Base-by-base conservation (phyloP, 2,329 filamentous ascomycete species). In the Colletotrichum truncatum region DNA sequence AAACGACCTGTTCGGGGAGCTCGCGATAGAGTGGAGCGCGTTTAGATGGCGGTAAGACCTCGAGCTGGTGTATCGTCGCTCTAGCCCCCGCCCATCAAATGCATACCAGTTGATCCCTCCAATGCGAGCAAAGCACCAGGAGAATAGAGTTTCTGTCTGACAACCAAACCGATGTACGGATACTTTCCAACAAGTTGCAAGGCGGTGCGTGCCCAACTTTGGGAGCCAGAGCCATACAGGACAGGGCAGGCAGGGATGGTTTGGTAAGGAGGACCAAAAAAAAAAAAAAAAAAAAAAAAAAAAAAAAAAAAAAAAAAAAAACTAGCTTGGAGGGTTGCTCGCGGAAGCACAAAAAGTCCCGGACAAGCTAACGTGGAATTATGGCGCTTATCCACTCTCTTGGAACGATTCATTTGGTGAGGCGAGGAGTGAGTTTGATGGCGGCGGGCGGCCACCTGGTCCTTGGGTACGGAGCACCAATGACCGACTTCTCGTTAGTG, bases 371-470 rank as follows among this genome's bases (percentile, higher is more conserved):
- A 48, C 21, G 32, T 61, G 34, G 48, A 54, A 65, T 61, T 23
- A 49, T 48, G 53, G 41, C 56, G 49, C 23, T 46, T 64, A 55
- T 49, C 48, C 56, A 61, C 56, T 48, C 48, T 48, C 21, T 49
- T 55, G 62, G 62, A 65, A 61, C 48, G 56, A 55, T 48, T 65
- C 49, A 55, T 65, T 61, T 60, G 25, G 48, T 60, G 48, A 61
- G 49, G 62, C 62, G 62, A 52, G 39, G 34, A 38, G 28, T 59
- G 23, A 59, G 36, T 41, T 34, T 60, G 25, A 36, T 30, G 46
- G 46, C 38, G 49, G 49, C 26, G 34, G 26, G 28, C 18, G 25
- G 39, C 56, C 41, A 51, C 48, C 56, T 57, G 41, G 48, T 43
- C 25, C 43, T 18, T 34, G 34, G 56, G 39, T 38, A 34, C 45